These are phyloP conservation scores for Arthrobotrys megalospora DNA, from an alignment of 2,329 filamentous ascomycete species.

Conservation along the genomic window DNA sequence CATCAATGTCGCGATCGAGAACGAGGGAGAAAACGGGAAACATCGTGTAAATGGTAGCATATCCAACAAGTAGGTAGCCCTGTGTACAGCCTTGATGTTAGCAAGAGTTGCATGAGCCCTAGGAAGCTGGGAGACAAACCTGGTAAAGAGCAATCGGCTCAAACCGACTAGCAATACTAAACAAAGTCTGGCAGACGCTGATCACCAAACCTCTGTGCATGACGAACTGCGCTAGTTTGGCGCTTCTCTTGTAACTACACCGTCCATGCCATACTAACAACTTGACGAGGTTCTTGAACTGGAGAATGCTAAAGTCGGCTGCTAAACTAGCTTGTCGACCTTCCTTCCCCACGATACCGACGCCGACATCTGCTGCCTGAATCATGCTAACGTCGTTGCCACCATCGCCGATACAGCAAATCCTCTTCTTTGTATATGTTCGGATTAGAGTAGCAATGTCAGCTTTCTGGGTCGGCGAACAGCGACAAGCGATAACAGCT, in stretches of 20 bases:
- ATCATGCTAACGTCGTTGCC: constrained; percentile 99
- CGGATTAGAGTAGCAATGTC: constrained; percentile 93
- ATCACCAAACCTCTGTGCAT: constrained; percentile 98
- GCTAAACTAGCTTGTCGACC: constrained; percentile 94
- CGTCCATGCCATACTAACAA: constrained; percentile 98
- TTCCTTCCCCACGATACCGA: constrained; percentile 98
- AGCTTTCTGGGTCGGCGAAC: constrained; percentile 96
- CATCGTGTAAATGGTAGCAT: constrained; percentile 96
- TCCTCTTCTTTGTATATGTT: constrained; percentile 90
- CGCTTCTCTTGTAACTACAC: constrained; percentile 95
- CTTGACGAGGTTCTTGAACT: constrained; percentile 95
- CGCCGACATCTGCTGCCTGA: constrained; percentile 95
- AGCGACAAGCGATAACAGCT: constrained; percentile 94
- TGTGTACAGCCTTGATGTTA: not conserved
- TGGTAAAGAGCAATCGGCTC: constrained; percentile 95
- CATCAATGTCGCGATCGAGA: constrained; percentile 94
- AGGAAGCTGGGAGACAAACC: constrained; percentile 53
- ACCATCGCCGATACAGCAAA: constrained; percentile 97
- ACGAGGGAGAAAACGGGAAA: constrained; percentile 92
- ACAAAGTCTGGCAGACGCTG: constrained; percentile 95
- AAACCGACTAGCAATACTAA: constrained; percentile 91
- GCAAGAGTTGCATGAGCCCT: not conserved
- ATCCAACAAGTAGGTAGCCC: constrained; percentile 91
- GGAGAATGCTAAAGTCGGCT: constrained; percentile 95
- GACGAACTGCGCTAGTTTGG: constrained; percentile 97